Evolutionary conservation across 371 early-diverging fungal genomes (phyloP).

Genomic region (Mucor saturninus): DNA sequence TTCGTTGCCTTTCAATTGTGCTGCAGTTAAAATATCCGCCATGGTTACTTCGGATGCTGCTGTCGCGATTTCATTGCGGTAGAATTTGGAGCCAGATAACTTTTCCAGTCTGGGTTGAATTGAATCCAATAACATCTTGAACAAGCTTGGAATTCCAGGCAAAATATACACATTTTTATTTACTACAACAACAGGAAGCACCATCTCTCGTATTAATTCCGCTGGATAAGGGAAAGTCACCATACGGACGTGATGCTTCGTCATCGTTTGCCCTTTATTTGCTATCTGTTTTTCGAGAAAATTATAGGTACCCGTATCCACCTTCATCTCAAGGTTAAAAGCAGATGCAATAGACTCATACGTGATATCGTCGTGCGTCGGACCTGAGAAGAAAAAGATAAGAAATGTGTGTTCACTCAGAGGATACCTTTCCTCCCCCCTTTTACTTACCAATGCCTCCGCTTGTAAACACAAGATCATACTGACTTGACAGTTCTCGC

Average conservation of each 20-base stretch:
- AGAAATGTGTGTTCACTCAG: not conserved
- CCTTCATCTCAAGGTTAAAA: conserved; percentile 47
- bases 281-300: conserved; percentile 44
- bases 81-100: conserved; percentile 29
- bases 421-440: not conserved
- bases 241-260: conserved; percentile 55
- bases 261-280: conserved; percentile 16
- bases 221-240: conserved; percentile 62
- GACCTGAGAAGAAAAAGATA: conserved; percentile 31
- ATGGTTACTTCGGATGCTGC: conserved; percentile 49
- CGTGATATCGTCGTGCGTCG: conserved; percentile 75
- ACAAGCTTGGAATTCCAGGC: conserved; percentile 69
- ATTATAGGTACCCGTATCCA: conserved; percentile 57
- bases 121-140: conserved; percentile 48
- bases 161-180: conserved; percentile 63
- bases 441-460: conserved; percentile 65
- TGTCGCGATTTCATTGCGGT: conserved; percentile 58
- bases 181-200: conserved; percentile 68
- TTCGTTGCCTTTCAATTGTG: conserved; percentile 38
- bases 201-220: conserved; percentile 44
- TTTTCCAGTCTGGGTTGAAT: conserved; percentile 16
- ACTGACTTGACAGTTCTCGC: conserved; percentile 41
- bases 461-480: conserved; percentile 68
- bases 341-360: conserved; percentile 71
- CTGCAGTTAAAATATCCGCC: conserved; percentile 47